Evolutionary conservation across 495 filamentous ascomycete genomes (phyloP), one percentile per base, ranked within the genome.

Genomic region (Aspergillus affinis): DNA sequence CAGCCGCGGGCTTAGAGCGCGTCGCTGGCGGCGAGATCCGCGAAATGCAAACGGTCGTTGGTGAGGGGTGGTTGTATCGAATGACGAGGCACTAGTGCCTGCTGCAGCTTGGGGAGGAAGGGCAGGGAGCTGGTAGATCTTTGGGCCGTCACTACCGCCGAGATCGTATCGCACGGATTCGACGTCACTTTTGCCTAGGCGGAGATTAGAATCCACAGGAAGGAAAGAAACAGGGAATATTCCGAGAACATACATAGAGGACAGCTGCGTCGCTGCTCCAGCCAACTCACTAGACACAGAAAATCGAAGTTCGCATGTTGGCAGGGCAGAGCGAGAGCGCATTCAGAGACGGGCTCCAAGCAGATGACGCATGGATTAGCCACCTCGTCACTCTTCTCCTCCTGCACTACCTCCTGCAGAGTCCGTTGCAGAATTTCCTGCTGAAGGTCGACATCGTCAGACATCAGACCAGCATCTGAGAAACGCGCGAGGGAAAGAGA

Each of bases 221-320:
- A 10, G 15, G 7, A 10, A 2, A 56, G 30, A 13, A 49, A 6
- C 3, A 21, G 50, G 9, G 18, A 10, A 29, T n/a, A 20, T 2
- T 10, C 13, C 2, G 36, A 8, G 1, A 47, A 26, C 75, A 55
- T 72, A 82, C 90, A 96, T 56, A 96, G 77, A 10, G 92, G 92
- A 70, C 92, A 96, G 52, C 73, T 82, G 0, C 87, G 73, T 23
- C 83, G 83, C 66, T 91, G 80, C 64, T 93, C 83, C 15, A 93
- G 75, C 92, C 92, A 96, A 75, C 84, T 92, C 19, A 90, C 69
- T 10, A 96, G 82, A 66, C 92, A 97, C 13, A 92, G 65, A 69
- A 91, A 93, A 74, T 96, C 91, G 70, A 94, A 96, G 65, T 84
- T 86, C 50, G 81, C 71, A 78, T 97, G 92, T 19, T 81, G 79